phyloP scores from a whole-genome alignment of 805 yeast species.

The Komagataella pastoris region DNA sequence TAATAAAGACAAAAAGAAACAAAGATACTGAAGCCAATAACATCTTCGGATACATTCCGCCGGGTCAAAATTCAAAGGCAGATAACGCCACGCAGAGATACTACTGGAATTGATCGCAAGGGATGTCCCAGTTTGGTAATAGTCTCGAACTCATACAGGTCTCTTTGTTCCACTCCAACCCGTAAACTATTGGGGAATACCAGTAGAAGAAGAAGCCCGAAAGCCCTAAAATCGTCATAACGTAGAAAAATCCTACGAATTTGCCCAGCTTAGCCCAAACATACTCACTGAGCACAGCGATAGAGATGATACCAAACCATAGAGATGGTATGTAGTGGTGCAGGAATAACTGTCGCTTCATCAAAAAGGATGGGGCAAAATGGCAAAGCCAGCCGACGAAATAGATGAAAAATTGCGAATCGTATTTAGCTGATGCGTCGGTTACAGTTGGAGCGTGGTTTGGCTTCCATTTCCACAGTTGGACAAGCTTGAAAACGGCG shows the following conservation, averaged over 20 bases:
- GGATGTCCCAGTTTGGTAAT: slow-evolving; percentile 28
- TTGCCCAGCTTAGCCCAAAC: slow-evolving; percentile 15
- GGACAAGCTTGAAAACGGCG: slow-evolving; percentile 4
- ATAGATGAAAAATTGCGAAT: slow-evolving; percentile 18
- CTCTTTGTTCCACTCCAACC: slow-evolving; percentile 27
- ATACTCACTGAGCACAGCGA: slow-evolving; percentile 24
- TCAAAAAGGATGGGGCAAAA: slow-evolving; percentile 63
- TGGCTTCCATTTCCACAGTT: background rate
- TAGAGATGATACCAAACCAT: slow-evolving; percentile 43
- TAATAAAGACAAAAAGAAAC: background rate
- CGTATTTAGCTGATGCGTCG: slow-evolving; percentile 7
- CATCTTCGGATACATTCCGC: background rate
- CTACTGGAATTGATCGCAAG: slow-evolving; percentile 15
- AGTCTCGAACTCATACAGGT: slow-evolving; percentile 23
- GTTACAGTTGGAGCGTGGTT: background rate
- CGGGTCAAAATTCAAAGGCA: background rate
- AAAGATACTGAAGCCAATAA: background rate
- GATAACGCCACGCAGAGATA: background rate
- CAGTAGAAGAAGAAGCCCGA: slow-evolving; percentile 14
- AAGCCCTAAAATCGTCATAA: slow-evolving; percentile 9
- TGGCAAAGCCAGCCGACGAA: slow-evolving; percentile 57
- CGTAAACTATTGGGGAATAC: slow-evolving; percentile 32
- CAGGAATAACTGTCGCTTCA: slow-evolving; percentile 87
- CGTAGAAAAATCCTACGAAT: slow-evolving; percentile 13
- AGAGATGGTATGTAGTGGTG: slow-evolving; percentile 92